Evolutionary conservation across 2,329 filamentous ascomycete genomes (phyloP), one percentile per base, ranked within the genome.

Genomic region (Colletotrichum sojae): DNA sequence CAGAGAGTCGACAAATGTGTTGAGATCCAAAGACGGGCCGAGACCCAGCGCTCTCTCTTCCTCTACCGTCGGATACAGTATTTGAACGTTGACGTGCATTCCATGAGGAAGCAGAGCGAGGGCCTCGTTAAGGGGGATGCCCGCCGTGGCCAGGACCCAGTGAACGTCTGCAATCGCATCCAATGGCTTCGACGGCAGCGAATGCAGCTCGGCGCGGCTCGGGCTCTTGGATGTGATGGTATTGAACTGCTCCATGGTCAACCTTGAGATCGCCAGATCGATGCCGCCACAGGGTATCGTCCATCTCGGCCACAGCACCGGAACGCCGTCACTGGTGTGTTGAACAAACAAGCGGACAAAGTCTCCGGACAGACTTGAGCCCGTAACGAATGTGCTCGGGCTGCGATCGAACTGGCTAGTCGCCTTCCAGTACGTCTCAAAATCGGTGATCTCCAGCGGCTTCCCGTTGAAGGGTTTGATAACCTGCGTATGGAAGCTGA

Each of bases 371-470:
- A 99, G 81, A 81, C 95, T 98, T 10, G 95, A 98, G 0, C 95
- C 96, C 0, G 95, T 98, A 18, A 99, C 94, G 25, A 98, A 89
- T 25, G 94, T 93, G 76, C 89, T 96, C 25, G 92, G 92, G 54
- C 94, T 93, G 58, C 93, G 91, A 78, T 97, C 94, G 55, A 96
- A 88, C 74, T 97, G 94, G 76, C 94, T 97, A 1, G 96, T 99
- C 0, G 95, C 95, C 81, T 98, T 99, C 96, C 96, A 99, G 80
- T 99, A 99, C 0, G 96, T 98, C 71, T 97, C 96, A 75, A 98
- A 99, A 76, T 98, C 95, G 1, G 96, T 97, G 70, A 99, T 98
- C 79, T 99, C 96, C 22, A 99, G 85, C 4, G 96, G 94, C 70
- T 94, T 92, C 8, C 96, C 95, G 71, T 91, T 90, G 82, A 98